Evolutionary conservation across 495 filamentous ascomycete genomes (phyloP).

Genomic region (Cladorrhinum samala): DNA sequence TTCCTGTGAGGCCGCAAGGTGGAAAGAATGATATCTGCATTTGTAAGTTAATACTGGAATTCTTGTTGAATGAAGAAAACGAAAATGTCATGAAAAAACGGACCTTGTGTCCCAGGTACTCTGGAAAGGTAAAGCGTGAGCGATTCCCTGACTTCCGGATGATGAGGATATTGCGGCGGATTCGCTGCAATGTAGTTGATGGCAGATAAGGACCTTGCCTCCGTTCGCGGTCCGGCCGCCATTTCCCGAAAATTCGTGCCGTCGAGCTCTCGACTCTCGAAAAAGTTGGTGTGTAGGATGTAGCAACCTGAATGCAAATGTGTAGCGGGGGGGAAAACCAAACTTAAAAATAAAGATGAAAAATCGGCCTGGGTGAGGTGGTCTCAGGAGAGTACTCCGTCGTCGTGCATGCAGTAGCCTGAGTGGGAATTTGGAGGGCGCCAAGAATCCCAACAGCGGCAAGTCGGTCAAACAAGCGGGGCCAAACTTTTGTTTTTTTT

Average conservation of each 20-base stretch:
- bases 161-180: slow-evolving; percentile 71
- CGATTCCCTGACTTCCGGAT: slow-evolving; percentile 62
- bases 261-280: background rate
- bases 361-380: background rate
- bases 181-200: slow-evolving; percentile 77
- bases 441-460: too few relatives aligned
- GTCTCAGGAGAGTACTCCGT: background rate
- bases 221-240: slow-evolving; percentile 42
- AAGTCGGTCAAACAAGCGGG: background rate
- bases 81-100: slow-evolving; percentile 17
- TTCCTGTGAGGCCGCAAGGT: slow-evolving; percentile 80
- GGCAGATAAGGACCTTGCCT: slow-evolving; percentile 76
- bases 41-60: slow-evolving; percentile 10
- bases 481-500: background rate
- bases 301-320: too few relatives aligned
- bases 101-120: slow-evolving; percentile 86
- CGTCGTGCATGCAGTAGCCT: background rate
- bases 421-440: background rate
- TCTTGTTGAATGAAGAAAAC: too few relatives aligned
- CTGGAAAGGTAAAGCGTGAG: slow-evolving; percentile 84
- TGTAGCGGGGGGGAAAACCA: too few relatives aligned
- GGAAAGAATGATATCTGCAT: slow-evolving; percentile 84
- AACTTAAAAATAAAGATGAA: too few relatives aligned
- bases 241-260: slow-evolving; percentile 4
- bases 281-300: too few relatives aligned